Conservation (phyloP, 2,329 filamentous ascomycete genomes). For the Phoma sp. region DNA sequence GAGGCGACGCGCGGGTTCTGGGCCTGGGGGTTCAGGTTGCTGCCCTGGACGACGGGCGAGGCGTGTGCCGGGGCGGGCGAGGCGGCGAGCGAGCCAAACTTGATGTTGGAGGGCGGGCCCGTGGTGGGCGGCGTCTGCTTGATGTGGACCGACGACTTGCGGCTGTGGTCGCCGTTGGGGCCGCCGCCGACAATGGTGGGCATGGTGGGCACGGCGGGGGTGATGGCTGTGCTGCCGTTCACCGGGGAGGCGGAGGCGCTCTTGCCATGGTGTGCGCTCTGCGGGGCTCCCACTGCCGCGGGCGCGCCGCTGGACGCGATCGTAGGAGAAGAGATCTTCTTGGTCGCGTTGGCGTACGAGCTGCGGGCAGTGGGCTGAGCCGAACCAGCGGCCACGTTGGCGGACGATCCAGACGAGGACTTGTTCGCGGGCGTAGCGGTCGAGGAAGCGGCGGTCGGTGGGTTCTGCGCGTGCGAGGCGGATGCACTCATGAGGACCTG, state of each 20-base stretch:
- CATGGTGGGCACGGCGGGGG: slow-evolving; percentile 69
- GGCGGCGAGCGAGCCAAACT: slow-evolving; percentile 77
- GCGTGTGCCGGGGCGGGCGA: slow-evolving; percentile 70
- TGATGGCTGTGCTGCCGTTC: slow-evolving; percentile 78
- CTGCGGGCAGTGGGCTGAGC: slow-evolving; percentile 61
- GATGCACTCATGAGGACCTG: slow-evolving; percentile 67
- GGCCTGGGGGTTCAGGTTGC: slow-evolving; percentile 59
- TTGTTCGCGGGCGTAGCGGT: slow-evolving; percentile 56
- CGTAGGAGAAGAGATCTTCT: slow-evolving; percentile 57
- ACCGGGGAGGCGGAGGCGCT: slow-evolving; percentile 68
- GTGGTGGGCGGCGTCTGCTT: slow-evolving; percentile 73
- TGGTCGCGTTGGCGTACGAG: slow-evolving; percentile 69
- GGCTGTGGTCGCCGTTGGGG: slow-evolving; percentile 79
- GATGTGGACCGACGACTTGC: slow-evolving; percentile 94
- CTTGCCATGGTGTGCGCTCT: slow-evolving; percentile 57
- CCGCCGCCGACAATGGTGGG: slow-evolving; percentile 68
- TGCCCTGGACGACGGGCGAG: slow-evolving; percentile 69
- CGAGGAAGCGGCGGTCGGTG: slow-evolving; percentile 56
- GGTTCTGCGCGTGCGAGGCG: slow-evolving; percentile 58
- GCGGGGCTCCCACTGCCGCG: slow-evolving; percentile 61
- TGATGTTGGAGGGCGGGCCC: slow-evolving; percentile 66
- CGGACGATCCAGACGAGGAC: slow-evolving; percentile 58
- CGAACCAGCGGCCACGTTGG: slow-evolving; percentile 59
- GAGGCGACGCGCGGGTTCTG: slow-evolving; percentile 77
- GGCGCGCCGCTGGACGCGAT: slow-evolving; percentile 60